Percentiles rank a stretch among this genome's conserved stretches.
phyloP scores from a whole-genome alignment of 2,329 filamentous ascomycete genomes.

The Pseudogymnoascus verrucosus region DNA sequence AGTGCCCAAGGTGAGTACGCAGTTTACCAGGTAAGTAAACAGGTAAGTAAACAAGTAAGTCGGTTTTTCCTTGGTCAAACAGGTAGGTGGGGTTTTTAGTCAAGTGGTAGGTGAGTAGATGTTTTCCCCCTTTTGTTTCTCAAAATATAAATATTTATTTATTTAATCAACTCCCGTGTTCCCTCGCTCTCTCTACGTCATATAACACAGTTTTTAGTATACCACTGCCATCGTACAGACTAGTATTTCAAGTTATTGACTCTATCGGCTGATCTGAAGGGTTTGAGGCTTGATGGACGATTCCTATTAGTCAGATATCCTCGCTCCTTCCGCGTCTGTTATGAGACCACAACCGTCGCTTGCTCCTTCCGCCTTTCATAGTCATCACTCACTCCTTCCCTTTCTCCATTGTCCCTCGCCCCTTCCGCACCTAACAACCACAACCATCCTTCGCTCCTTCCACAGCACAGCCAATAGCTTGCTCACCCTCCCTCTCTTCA shows the following conservation, averaged over 20 bases:
- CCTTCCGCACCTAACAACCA: background rate
- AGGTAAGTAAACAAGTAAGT: background rate
- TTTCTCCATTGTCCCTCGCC: background rate
- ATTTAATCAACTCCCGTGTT: background rate
- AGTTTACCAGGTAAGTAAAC: background rate
- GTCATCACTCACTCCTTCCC: background rate
- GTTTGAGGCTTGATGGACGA: background rate
- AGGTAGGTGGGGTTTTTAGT: background rate
- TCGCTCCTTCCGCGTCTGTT: background rate
- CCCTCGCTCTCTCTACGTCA: background rate
- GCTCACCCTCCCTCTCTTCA: background rate
- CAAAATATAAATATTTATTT: background rate
- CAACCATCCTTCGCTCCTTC: background rate
- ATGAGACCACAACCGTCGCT: background rate
- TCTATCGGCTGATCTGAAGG: background rate
- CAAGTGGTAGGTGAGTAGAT: background rate
- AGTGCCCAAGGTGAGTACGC: background rate
- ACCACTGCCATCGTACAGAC: background rate
- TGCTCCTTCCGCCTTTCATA: background rate
- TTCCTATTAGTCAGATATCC: background rate
- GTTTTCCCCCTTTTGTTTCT: background rate
- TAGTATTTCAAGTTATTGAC: background rate
- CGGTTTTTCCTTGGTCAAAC: background rate
- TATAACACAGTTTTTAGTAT: background rate
- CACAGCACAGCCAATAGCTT: too few species aligned